Conservation (phyloP, 2,329 filamentous ascomycete species). For the Botryotinia calthae region DNA sequence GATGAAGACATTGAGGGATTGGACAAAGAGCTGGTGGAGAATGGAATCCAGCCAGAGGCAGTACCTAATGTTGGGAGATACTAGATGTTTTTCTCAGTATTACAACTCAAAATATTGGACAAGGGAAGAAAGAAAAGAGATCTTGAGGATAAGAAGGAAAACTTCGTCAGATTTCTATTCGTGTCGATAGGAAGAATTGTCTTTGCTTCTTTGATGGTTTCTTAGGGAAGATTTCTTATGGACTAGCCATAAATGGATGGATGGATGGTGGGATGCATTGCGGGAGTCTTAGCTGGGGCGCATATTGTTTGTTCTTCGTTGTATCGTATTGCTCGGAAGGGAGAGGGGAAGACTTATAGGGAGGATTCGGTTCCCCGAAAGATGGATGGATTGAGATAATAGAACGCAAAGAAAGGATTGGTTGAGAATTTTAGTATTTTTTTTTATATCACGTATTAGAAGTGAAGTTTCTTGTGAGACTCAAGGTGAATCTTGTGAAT, state of each 20-base stretch:
- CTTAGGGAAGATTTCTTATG: constrained; percentile 11
- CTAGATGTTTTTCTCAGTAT: not conserved
- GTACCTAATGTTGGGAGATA: not conserved
- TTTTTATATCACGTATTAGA: not conserved
- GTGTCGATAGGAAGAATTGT: constrained; percentile 10
- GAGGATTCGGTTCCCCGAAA: not conserved
- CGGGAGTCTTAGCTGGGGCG: constrained; percentile 24
- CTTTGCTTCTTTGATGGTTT: constrained; percentile 22
- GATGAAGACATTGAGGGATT: constrained; percentile 35
- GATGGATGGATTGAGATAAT: constrained; percentile 5
- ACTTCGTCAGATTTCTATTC: constrained; percentile 14
- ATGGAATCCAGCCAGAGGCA: constrained; percentile 8
- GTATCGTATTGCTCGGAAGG: constrained; percentile 6
- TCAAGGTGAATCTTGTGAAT: not conserved
- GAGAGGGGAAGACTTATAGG: not conserved
- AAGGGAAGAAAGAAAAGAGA: not conserved
- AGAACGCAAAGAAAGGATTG: not conserved
- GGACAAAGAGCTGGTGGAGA: not conserved
- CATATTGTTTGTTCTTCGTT: constrained; percentile 18
- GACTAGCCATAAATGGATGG: not conserved
- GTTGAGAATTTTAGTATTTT: not conserved
- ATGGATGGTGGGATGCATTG: constrained; percentile 23
- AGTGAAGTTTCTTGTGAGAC: not conserved
- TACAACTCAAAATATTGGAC: not conserved
- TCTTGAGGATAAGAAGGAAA: not conserved